Evolutionary conservation across 2,329 filamentous ascomycete species (phyloP), one percentile per base, ranked within the genome.

Genomic region (Coniella lustricola): DNA sequence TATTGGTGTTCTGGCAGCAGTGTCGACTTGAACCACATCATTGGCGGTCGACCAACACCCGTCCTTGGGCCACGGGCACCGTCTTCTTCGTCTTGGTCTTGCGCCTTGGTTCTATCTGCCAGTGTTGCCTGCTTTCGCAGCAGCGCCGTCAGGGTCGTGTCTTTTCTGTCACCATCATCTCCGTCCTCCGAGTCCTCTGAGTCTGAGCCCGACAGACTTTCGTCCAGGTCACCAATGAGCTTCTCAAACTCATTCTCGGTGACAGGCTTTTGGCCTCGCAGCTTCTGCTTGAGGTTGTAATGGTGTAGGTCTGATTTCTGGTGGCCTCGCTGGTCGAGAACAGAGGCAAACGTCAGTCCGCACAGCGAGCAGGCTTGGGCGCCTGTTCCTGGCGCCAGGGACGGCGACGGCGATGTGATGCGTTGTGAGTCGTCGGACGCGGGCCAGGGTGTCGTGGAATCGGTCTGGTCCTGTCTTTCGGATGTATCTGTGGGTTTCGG

Each of bases 281-380:
- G 70, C 70, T 88, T 95, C 63, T 91, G 87, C 67, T 95, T 97
- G 53, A 97, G 69, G 63, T 98, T 98, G 69, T 96, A 98, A 55
- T 85, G 79, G 65, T 98, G 93, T 42, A 94, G 75, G 61, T 98
- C 93, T 9, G 91, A 95, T 59, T 87, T 86, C 50, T 88, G 82
- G 67, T 98, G 93, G 51, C 81, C 77, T 53, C 88, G 80, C 63
- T 97, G 91, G 53, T 97, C 91, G 52, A 82, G 75, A 7, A 95
- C 75, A 9, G 76, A 84, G 29, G 74, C 61, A 59, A 94, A 95
- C 4, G 76, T 72, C 33, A 90, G 74, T 34, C 76, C 73, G 67
- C 93, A 98, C 4, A 97, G 74, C 1, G 84, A 81, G 64, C 93
- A 98, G 13, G 88, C 79, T 50, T 87, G 90, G 5, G 86, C 77